phyloP scores from a whole-genome alignment of 2,329 filamentous ascomycete genomes.

The Microcera coccophila region DNA sequence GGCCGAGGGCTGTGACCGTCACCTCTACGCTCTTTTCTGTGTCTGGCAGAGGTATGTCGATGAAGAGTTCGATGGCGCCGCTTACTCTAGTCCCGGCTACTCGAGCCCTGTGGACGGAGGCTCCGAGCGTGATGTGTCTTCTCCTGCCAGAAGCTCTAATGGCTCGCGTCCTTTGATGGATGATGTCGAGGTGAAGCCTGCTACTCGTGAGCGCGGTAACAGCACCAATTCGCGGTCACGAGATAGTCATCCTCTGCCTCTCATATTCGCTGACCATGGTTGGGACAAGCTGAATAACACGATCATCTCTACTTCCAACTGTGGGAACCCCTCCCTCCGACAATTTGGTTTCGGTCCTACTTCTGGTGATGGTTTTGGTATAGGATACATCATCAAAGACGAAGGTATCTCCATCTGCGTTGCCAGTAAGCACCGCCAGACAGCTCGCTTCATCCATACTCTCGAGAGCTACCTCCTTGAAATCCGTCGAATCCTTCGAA shows the following conservation, averaged over 20 bases:
- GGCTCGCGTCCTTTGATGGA: constrained; percentile 42
- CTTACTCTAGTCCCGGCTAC: constrained; percentile 56
- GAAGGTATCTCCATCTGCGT: constrained; percentile 81
- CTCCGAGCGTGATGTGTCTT: constrained; percentile 43
- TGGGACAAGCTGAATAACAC: constrained; percentile 97
- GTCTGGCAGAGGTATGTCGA: constrained; percentile 91
- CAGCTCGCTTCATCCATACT: constrained; percentile 81
- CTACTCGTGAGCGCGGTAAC: constrained; percentile 48
- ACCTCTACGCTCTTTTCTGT: constrained; percentile 89
- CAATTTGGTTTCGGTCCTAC: constrained; percentile 97
- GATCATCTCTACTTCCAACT: constrained; percentile 95
- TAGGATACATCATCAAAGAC: constrained; percentile 95
- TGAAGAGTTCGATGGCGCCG: constrained; percentile 50
- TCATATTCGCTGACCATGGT: constrained; percentile 80
- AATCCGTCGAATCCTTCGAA: constrained; percentile 76
- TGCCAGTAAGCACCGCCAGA: constrained; percentile 90
- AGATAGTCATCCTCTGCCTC: constrained; percentile 57
- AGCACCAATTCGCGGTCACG: constrained; percentile 49
- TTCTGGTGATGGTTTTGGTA: constrained; percentile 89
- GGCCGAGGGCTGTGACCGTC: constrained; percentile 85
- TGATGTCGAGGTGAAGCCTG: constrained; percentile 30
- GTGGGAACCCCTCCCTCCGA: constrained; percentile 88
- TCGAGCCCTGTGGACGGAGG: constrained; percentile 55
- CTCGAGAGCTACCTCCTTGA: constrained; percentile 89
- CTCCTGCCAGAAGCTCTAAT: constrained; percentile 51